Percentiles rank a stretch among this genome's conserved stretches.
These are phyloP conservation scores for Suaeda aralocaspica DNA, from an alignment of 148 eudicot genomes.

Conservation along the genomic window DNA sequence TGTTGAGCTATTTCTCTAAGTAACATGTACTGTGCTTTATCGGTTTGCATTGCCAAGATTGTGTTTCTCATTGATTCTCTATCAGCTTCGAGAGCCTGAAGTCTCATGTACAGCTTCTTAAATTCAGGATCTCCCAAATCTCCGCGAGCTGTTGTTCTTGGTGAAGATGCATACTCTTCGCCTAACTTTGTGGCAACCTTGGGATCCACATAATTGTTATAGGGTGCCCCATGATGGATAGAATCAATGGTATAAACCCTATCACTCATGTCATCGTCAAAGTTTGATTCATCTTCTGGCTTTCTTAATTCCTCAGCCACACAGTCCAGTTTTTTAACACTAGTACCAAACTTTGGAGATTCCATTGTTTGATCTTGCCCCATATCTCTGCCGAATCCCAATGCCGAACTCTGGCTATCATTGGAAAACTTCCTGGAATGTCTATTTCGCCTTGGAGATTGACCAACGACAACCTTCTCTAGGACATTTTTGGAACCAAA, in stretches of 20 bases:
- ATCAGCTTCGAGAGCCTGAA: slow-evolving; percentile 97
- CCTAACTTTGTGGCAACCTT: slow-evolving; percentile 41
- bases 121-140: slow-evolving; percentile 66
- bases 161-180: slow-evolving; percentile 53
- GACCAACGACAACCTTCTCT: slow-evolving; percentile 70
- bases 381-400: slow-evolving; percentile 39
- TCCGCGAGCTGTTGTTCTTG: slow-evolving; percentile 37
- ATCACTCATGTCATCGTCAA: slow-evolving; percentile 68
- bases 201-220: slow-evolving; percentile 40
- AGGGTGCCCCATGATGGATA: slow-evolving; percentile 43
- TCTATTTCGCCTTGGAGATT: slow-evolving; percentile 52
- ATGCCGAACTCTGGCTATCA: slow-evolving; percentile 47
- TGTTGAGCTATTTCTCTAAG: slow-evolving; percentile 95
- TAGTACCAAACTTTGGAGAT: slow-evolving; percentile 55
- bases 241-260: slow-evolving; percentile 92
- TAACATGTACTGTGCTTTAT: slow-evolving; percentile 86
- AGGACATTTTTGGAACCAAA: slow-evolving; percentile 40
- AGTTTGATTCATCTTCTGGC: slow-evolving; percentile 55
- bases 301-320: slow-evolving; percentile 46
- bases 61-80: slow-evolving; percentile 94
- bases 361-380: slow-evolving; percentile 39
- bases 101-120: slow-evolving; percentile 67
- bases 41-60: slow-evolving; percentile 78
- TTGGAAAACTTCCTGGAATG: slow-evolving; percentile 45
- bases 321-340: slow-evolving; percentile 45